Evolutionary conservation across 2,329 filamentous ascomycete genomes (phyloP), one percentile per base, ranked within the genome.

Genomic region (Pyrenophora teres): DNA sequence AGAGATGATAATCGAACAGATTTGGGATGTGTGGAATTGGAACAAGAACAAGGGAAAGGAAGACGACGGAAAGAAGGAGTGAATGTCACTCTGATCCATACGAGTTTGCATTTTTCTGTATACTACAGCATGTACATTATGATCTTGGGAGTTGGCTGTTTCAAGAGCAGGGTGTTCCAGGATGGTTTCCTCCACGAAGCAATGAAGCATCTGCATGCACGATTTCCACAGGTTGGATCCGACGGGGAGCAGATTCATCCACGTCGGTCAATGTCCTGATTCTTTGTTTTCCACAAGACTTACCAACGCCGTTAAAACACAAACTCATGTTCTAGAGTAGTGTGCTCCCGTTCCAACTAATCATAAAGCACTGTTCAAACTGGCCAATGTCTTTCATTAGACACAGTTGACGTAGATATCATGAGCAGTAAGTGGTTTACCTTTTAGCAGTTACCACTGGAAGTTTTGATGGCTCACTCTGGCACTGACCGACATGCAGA

Each of bases 21-120:
- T 79, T 46, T 78, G 74, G 76, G 76, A 79, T 39, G 77, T 78
- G 46, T 77, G 74, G 74, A 77, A 73, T 65, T 75, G 75, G 73
- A 74, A 75, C 37, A 72, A 74, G 65, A 71, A 69, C 56, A 64
- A 66, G 53, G 64, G 59, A 3, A 55, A 55, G 12, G 51, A 54
- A 13, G 37, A 38, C 16, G 54, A 57, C 9, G 35, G 18, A 23
- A 67, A 68, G 50, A 69, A 65, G 30, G 62, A 64, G 33, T 69
- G 41, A 46, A 25, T 21, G 16, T n/a, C 15, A 4, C 3, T 23
- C 13, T n/a, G 10, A 4, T 15, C 21, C 25, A 19, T 2, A 15
- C 32, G 19, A 39, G 33, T 7, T n/a, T 7, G 10, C 19, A 15
- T 16, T 12, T 27, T 7, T 18, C 13, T 45, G 31, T 50, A 44